A percentile compares a stretch with the other conserved stretches of the same genome.
Evolutionary conservation across 1,284 basidiomycete species (phyloP).

Genomic region (Austropuccinia psidii): DNA sequence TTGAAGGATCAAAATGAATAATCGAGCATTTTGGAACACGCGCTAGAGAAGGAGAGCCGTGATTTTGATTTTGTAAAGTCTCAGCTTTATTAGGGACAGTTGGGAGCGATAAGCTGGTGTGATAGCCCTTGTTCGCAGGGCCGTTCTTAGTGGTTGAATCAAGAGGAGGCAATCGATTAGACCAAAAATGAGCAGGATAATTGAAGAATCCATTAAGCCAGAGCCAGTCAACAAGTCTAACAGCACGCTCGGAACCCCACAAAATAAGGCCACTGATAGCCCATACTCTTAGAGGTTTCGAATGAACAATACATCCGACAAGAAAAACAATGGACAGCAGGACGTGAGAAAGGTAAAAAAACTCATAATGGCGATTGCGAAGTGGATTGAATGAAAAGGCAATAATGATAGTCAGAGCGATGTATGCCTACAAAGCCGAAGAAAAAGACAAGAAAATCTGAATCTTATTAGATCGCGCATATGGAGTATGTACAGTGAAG

Average conservation of each 20-base stretch:
- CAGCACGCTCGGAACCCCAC: conserved; percentile 30
- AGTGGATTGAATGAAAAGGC: conserved; percentile 59
- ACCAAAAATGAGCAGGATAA: conserved; percentile 12
- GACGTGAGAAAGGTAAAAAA: conserved; percentile 38
- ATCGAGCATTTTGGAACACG: too few species aligned
- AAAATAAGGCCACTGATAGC: conserved; percentile 12
- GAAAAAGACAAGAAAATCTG: neutral
- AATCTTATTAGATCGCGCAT: neutral
- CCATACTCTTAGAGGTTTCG: conserved; percentile 33
- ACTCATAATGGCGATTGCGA: conserved; percentile 63
- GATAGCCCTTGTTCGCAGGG: too few species aligned
- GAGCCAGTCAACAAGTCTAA: conserved; percentile 10
- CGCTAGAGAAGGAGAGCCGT: neutral
- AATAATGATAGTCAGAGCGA: conserved; percentile 62
- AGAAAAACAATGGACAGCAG: conserved; percentile 26
- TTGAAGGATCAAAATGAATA: too few species aligned
- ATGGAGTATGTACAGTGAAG: neutral
- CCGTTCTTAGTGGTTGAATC: too few species aligned
- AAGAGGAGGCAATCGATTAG: neutral
- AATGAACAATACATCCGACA: conserved; percentile 32
- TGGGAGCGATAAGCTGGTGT: neutral
- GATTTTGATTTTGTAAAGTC: neutral
- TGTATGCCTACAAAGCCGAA: conserved; percentile 56
- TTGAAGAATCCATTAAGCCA: conserved; percentile 29
- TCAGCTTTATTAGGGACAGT: too few species aligned